These are phyloP conservation scores for Nymphaea thermarum DNA, from an alignment of 164 flowering plant genomes.

Conservation along the genomic window DNA sequence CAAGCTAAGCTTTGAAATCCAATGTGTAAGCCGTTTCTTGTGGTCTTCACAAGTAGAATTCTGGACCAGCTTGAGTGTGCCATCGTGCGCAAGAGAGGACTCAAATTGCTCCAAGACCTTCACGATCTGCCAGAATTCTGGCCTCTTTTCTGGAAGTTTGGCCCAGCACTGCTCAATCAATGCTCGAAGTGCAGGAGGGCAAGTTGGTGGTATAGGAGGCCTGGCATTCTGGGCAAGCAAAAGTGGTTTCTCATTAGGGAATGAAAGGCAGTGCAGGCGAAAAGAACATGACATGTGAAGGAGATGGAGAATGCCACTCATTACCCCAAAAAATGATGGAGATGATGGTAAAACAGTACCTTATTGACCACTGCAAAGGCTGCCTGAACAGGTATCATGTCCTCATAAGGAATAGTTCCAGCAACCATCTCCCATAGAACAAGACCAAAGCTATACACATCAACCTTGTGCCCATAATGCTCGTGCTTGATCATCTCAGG, in stretches of 20 bases:
- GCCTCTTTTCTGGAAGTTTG: slow-evolving; percentile 46
- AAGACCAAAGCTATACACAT: slow-evolving; percentile 89
- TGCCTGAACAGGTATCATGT: slow-evolving; percentile 82
- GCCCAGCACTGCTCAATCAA: slow-evolving; percentile 76
- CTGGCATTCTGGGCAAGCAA: slow-evolving; percentile 46
- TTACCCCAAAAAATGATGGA: too few species aligned
- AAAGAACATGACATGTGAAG: background rate
- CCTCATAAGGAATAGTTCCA: slow-evolving; percentile 73
- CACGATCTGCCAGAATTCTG: slow-evolving; percentile 67
- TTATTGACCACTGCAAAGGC: slow-evolving; percentile 86
- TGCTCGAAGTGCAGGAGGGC: slow-evolving; percentile 58
- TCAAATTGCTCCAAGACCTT: slow-evolving; percentile 69
- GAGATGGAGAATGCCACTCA: background rate
- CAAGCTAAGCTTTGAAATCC: slow-evolving; percentile 58
- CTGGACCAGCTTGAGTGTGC: slow-evolving; percentile 42
- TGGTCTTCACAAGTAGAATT: slow-evolving; percentile 42
- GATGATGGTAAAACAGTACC: slow-evolving; percentile 21
- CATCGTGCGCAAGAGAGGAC: slow-evolving; percentile 45
- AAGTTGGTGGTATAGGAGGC: slow-evolving; percentile 52
- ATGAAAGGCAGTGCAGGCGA: background rate
- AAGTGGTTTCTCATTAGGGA: too few species aligned
- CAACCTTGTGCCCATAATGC: slow-evolving; percentile 63
- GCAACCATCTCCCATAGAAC: slow-evolving; percentile 85
- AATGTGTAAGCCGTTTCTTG: slow-evolving; percentile 62
- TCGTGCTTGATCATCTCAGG: slow-evolving; percentile 89